Evolutionary conservation across 2,329 filamentous ascomycete species (phyloP), one percentile per base, ranked within the genome.

Genomic region (Penicillium hesseltinei): DNA sequence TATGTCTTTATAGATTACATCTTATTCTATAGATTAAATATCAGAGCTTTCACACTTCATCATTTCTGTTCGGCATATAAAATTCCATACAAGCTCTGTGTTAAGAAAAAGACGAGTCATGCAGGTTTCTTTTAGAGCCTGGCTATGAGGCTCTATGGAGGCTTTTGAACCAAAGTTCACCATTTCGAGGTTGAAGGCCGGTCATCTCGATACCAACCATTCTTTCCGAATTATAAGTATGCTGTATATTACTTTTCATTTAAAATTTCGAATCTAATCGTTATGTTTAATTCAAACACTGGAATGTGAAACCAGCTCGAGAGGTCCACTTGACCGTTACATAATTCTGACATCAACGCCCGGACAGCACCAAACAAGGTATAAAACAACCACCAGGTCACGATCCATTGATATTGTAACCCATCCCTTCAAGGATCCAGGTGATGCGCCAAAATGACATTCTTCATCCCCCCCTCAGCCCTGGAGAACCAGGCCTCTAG

Each of bases 281-380:
- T 17, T 17, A 17, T 35, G 1, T 8, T 35, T 8, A 3, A 19
- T 13, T 19, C 13, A 13, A 27, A 2, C 5, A 21, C 11, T 33
- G 17, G 2, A 35, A n/a, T 13, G 2, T 2, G 23, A 49, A 49
- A 38, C 36, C n/a, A 33, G 36, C 21, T 43, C 21, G 36, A 10
- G 27, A 29, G 27, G 27, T 3, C 29, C 29, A 36, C 29, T 29
- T 49, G 38, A 35, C 25, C 13, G 42, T 63, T 57, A 61, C 61
- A 60, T 58, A 56, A 62, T 45, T 31, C 38, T 63, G 61, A 63
- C 59, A 60, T 63, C 61, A 63, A 62, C 42, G 35, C 3, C 36
- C 36, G 40, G 39, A 5, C 21, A 25, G 0, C 29, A 40, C 3
- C n/a, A n/a, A 31, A 10, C 19, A 5, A 38, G 13, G 27, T 46